Percentiles rank a stretch among this genome's conserved stretches.
These are phyloP conservation scores for Mycena venus DNA, from an alignment of 768 basidiomycete species.

Conservation along the genomic window DNA sequence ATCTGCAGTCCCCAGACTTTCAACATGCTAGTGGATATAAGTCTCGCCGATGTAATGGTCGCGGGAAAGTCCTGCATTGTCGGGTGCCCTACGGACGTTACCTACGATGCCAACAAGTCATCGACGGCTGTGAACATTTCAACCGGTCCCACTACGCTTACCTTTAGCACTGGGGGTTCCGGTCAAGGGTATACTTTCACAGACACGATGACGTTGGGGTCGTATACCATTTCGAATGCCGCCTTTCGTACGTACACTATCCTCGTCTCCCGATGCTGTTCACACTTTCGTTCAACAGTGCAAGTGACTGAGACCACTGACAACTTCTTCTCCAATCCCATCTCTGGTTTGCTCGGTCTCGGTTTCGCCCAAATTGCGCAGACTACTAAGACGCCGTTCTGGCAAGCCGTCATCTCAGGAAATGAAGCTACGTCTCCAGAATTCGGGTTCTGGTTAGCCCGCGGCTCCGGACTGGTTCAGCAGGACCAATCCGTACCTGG, in stretches of 20 bases:
- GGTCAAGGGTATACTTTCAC: too few relatives aligned
- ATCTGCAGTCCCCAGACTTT: too few relatives aligned
- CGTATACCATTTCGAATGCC: too few relatives aligned
- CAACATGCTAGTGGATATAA: too few relatives aligned
- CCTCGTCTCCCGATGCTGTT: too few relatives aligned
- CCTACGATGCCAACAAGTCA: background rate
- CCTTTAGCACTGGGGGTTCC: background rate
- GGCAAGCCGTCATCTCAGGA: background rate
- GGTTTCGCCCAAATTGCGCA: background rate
- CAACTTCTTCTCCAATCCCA: background rate
- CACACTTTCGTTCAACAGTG: background rate
- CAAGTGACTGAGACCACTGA: background rate
- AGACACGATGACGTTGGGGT: too few relatives aligned
- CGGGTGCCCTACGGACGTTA: background rate
- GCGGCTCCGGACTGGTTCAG: background rate
- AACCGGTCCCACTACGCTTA: background rate
- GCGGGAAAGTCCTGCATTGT: background rate
- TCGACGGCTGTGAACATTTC: background rate
- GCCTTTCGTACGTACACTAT: too few relatives aligned
- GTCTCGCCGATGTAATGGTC: background rate
- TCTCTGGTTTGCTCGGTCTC: background rate
- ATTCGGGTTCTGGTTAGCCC: background rate
- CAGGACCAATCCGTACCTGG: background rate
- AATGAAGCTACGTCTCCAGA: background rate
- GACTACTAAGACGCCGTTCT: background rate